Evolutionary conservation across 2,329 filamentous ascomycete species (phyloP).

Genomic region (Metarhizium robertsii): DNA sequence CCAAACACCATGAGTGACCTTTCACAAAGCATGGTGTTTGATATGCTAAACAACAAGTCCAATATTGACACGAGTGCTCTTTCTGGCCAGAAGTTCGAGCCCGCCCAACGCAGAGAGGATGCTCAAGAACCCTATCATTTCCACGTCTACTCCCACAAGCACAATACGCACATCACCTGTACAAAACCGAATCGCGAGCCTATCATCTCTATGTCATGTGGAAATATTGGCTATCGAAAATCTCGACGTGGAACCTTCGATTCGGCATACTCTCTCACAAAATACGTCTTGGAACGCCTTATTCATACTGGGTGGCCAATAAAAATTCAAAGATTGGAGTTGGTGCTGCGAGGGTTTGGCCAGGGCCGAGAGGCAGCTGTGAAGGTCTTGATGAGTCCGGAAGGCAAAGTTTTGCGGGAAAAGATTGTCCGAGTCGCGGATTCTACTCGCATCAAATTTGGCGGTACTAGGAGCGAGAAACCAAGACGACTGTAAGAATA

Average conservation of each 20-base stretch:
- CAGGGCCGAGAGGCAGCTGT: slow-evolving; percentile 77
- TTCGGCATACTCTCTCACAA: slow-evolving; percentile 80
- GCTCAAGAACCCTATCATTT: slow-evolving; percentile 65
- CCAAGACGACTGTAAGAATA: slow-evolving; percentile 60
- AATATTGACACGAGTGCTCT: slow-evolving; percentile 23
- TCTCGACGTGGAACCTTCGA: slow-evolving; percentile 74
- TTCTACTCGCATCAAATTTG: slow-evolving; percentile 87
- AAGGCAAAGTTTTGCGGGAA: slow-evolving; percentile 66
- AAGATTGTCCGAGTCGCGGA: slow-evolving; percentile 77
- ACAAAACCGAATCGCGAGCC: slow-evolving; percentile 72
- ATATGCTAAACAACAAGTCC: slow-evolving; percentile 24
- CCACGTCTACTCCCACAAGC: slow-evolving; percentile 78
- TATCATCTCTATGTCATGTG: slow-evolving; percentile 70
- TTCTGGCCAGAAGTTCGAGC: slow-evolving; percentile 12
- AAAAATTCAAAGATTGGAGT: slow-evolving; percentile 68
- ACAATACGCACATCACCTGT: slow-evolving; percentile 92
- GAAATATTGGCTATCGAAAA: slow-evolving; percentile 89
- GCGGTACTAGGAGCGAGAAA: slow-evolving; percentile 78
- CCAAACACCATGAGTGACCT: slow-evolving; percentile 23
- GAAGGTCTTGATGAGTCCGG: slow-evolving; percentile 79
- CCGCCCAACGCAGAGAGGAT: slow-evolving; percentile 23
- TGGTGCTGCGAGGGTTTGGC: slow-evolving; percentile 79
- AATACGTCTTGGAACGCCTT: slow-evolving; percentile 75
- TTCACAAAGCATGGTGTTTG: slow-evolving; percentile 30
- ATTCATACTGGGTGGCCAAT: slow-evolving; percentile 70